Base-by-base conservation (phyloP, 2,329 filamentous ascomycete species). In the Colletotrichum paranaense region DNA sequence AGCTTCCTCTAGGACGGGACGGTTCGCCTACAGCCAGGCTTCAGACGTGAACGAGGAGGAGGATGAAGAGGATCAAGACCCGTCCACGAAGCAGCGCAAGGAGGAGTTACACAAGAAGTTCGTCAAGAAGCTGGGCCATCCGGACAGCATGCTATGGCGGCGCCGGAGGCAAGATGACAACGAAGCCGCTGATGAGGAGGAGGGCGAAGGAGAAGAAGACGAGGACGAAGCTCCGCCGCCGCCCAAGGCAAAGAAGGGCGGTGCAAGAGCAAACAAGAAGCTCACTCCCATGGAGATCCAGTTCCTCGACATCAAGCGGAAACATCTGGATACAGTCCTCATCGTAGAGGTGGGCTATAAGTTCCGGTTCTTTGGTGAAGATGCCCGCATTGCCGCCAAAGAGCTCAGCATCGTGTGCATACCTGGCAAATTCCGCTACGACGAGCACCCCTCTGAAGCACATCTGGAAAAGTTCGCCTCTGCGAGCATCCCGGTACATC, bases 271-370 rank as follows among this genome's bases (percentile, higher is more conserved):
- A 8, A 73, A 67, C n/a, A 92, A 91, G 81, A 98, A 98, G 81
- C 89, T 99, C 73, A 99, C 97, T 0, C 97, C 97, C 0, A 93
- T 99, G 92, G 95, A 98, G 81, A 90, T 93, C 53, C 97, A 98
- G 79, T 93, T 98, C 71, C 88, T 99, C 6, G 95, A 97, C 22
- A 97, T 99, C 82, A 99, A 99, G 84, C 89, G 92, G 73, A 94
- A 96, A 77, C 92, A 98, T 80, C 89, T 95, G 85, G 97, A 98
- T 80, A 97, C 96, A 0, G 79, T 99, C 24, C 87, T 99, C 67
- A 93, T 98, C 14, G 92, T 98, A 65, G 96, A 99, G 81, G 97
- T 98, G 9, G 97, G 97, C 63, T 99, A 99, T 85, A 99, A 99
- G 81, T 99, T 97, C 84, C 92, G 94, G 42, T 98, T 99, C 85